These are phyloP conservation scores for Aquilaria yunnanensis DNA, from an alignment of 345 rosid species.

Conservation along the genomic window DNA sequence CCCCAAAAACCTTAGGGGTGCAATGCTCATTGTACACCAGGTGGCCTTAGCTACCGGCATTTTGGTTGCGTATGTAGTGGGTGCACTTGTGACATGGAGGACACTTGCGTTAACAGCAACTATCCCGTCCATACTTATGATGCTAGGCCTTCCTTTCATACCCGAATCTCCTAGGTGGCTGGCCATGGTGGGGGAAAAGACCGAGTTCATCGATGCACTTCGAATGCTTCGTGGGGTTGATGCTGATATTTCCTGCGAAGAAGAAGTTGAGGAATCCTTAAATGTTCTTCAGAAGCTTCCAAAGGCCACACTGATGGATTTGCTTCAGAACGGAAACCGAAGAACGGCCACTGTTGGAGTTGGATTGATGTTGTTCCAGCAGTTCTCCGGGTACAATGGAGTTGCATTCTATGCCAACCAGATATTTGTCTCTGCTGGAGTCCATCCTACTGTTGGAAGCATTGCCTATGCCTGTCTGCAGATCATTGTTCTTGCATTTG, in stretches of 20 bases:
- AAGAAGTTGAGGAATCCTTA: constrained; percentile 75
- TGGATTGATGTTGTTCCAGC: constrained; percentile 83
- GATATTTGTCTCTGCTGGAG: constrained; percentile 78
- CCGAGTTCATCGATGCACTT: constrained; percentile 57
- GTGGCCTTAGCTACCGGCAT: constrained; percentile 32
- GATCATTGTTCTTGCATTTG: constrained; percentile 68
- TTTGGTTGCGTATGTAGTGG: constrained; percentile 69
- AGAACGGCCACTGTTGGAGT: constrained; percentile 72
- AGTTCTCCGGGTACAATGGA: constrained; percentile 88
- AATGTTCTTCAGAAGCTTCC: constrained; percentile 59
- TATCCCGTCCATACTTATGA: constrained; percentile 53
- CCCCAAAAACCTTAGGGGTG: constrained; percentile 15
- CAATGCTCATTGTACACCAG: constrained; percentile 14
- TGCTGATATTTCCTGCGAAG: constrained; percentile 64
- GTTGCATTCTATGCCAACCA: constrained; percentile 64
- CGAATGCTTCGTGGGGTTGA: constrained; percentile 73
- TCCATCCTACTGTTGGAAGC: constrained; percentile 66
- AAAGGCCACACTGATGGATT: constrained; percentile 54
- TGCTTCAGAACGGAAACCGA: constrained; percentile 61
- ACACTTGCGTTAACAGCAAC: constrained; percentile 74
- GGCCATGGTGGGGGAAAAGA: constrained; percentile 54
- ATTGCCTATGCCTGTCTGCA: constrained; percentile 69
- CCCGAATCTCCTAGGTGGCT: constrained; percentile 94
- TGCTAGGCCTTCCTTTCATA: constrained; percentile 59
- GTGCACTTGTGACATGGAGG: constrained; percentile 78